A percentile compares a stretch with the other conserved stretches of the same genome.
phyloP scores from a whole-genome alignment of 108 stramenopile species.

The Nitzschia inconspicua region DNA sequence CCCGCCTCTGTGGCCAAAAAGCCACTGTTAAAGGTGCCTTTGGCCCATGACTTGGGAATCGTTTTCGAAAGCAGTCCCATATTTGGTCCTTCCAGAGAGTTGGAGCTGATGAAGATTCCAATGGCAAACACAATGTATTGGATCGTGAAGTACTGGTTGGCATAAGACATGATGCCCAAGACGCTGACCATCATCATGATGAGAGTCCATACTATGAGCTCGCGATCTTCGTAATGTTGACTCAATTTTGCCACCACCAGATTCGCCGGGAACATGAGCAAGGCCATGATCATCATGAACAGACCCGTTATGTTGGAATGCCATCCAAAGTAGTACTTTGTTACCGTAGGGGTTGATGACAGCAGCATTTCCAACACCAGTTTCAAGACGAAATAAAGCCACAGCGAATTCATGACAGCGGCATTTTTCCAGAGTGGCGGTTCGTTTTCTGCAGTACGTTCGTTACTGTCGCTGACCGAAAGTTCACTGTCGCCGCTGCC shows the following conservation, averaged over 20 bases:
- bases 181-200: slow-evolving; percentile 45
- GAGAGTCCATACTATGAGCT: slow-evolving; percentile 39
- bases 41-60: slow-evolving; percentile 70
- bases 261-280: slow-evolving; percentile 66
- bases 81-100: slow-evolving; percentile 61
- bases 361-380: slow-evolving; percentile 49
- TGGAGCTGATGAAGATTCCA: slow-evolving; percentile 54
- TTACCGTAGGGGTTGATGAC: slow-evolving; percentile 47
- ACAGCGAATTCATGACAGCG: slow-evolving; percentile 51
- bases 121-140: slow-evolving; percentile 53
- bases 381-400: slow-evolving; percentile 69
- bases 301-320: slow-evolving; percentile 28
- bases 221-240: slow-evolving; percentile 50
- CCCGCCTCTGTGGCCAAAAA: slow-evolving; percentile 91
- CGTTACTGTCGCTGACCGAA: background rate
- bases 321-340: slow-evolving; percentile 60
- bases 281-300: slow-evolving; percentile 50
- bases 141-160: slow-evolving; percentile 31
- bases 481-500: background rate
- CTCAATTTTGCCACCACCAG: slow-evolving; percentile 44
- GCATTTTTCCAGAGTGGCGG: slow-evolving; percentile 39
- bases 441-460: background rate
- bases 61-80: slow-evolving; percentile 87
- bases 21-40: slow-evolving; percentile 86
- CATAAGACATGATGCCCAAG: slow-evolving; percentile 37